Percentiles rank a stretch among this genome's conserved stretches.
Conservation (phyloP, 2,329 filamentous ascomycete species). For the Ophiobolus disseminans region DNA sequence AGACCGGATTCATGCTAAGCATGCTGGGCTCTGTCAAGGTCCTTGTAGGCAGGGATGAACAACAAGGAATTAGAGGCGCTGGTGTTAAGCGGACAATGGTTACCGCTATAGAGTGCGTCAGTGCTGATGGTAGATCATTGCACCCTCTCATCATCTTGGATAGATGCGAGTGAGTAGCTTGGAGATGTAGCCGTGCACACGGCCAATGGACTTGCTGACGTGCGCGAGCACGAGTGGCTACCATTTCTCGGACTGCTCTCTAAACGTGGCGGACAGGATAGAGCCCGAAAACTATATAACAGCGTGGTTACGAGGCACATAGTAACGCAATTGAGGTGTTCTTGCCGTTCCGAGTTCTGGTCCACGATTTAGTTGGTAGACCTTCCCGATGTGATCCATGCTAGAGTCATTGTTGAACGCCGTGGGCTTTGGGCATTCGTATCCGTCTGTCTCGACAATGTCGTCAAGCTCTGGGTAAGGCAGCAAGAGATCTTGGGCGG, state of each 20-base stretch:
- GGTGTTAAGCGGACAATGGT: no score
- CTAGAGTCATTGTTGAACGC: constrained; percentile 5
- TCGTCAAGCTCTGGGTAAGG: constrained; percentile 12
- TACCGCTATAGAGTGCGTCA: no score
- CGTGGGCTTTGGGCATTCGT: constrained; percentile 6
- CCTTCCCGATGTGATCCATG: constrained; percentile 9
- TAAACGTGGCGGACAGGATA: constrained; percentile 20
- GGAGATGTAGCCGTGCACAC: constrained; percentile 62
- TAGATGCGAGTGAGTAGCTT: constrained; percentile 54
- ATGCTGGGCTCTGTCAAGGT: no score
- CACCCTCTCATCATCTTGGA: no score
- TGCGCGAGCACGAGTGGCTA: constrained; percentile 56
- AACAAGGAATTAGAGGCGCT: no score
- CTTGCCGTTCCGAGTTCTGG: constrained; percentile 15
- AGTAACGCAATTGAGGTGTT: no score
- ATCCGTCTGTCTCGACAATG: constrained; percentile 7
- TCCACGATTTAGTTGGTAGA: constrained; percentile 13
- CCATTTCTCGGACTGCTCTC: constrained; percentile 64
- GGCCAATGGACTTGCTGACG: constrained; percentile 58
- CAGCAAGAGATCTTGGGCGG: background rate
- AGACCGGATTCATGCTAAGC: no score
- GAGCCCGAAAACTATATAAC: constrained; percentile 12
- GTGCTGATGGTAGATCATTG: no score
- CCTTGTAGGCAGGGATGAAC: no score
- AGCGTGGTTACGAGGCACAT: background rate